Evolutionary conservation across 768 basidiomycete genomes (phyloP).

Genomic region (Mrakia hoshinonis): DNA sequence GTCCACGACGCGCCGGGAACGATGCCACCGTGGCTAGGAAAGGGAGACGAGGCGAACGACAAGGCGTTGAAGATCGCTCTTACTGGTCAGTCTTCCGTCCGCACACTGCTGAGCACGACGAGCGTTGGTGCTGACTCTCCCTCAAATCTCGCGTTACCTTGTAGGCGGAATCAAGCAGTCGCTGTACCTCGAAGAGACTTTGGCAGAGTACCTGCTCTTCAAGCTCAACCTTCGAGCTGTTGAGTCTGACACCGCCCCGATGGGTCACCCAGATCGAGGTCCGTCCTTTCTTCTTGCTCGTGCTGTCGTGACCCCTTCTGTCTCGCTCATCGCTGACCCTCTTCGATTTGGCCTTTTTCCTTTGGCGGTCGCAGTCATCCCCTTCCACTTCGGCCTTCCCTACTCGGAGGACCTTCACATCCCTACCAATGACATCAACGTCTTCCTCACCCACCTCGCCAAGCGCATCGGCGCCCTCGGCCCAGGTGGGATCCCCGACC

Average conservation of each 20-base stretch:
- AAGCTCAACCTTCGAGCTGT: constrained; percentile 56
- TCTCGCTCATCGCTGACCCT: constrained; percentile 43
- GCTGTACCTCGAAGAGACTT: constrained; percentile 71
- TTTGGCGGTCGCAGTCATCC: constrained; percentile 49
- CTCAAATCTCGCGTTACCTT: neutral
- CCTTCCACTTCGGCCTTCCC: constrained; percentile 39
- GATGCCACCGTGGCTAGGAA: constrained; percentile 90
- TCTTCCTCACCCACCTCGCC: constrained; percentile 63
- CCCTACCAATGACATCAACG: constrained; percentile 55
- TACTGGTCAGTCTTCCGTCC: constrained; percentile 53
- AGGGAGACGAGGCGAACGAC: constrained; percentile 75
- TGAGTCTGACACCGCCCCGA: constrained; percentile 34
- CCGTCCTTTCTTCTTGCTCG: constrained; percentile 35
- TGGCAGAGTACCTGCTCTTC: constrained; percentile 79
- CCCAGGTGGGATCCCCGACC: constrained; percentile 65
- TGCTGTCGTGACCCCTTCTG: constrained; percentile 27
- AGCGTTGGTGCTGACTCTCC: neutral
- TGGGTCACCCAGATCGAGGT: constrained; percentile 35
- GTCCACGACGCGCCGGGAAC: constrained; percentile 94
- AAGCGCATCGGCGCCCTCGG: constrained; percentile 70
- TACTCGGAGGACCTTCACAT: constrained; percentile 33
- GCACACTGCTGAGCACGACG: neutral
- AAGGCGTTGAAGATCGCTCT: constrained; percentile 84
- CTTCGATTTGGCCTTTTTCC: constrained; percentile 30
- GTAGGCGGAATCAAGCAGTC: constrained; percentile 73